Evolutionary conservation across 352 stramenopile genomes (phyloP).

Genomic region (Globisporangium echinulatum): DNA sequence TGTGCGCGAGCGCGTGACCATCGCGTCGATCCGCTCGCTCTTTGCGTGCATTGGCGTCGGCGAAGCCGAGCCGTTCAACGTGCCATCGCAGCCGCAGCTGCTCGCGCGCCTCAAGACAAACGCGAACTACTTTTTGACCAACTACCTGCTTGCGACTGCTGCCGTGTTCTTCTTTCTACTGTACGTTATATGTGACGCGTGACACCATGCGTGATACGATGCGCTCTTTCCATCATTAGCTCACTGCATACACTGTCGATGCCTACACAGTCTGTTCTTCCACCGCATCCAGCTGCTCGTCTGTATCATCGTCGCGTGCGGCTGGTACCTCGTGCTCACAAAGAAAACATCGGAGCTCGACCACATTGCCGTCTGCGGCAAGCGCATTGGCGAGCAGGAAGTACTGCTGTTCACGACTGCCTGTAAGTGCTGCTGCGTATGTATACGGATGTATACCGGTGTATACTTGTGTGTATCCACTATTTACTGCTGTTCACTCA

Average conservation of each 20-base stretch:
- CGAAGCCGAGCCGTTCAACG: constrained; percentile 51
- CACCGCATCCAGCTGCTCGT: constrained; percentile 61
- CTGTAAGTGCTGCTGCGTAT: constrained; percentile 23
- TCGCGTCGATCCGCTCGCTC: constrained; percentile 47
- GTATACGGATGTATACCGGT: too few species aligned
- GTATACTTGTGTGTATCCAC: too few species aligned
- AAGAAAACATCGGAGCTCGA: constrained; percentile 20
- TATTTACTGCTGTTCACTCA: too few species aligned
- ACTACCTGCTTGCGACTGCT: constrained; percentile 46
- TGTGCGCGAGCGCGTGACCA: constrained; percentile 33
- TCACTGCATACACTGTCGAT: too few species aligned
- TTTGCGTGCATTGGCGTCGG: constrained; percentile 59
- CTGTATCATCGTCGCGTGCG: constrained; percentile 50
- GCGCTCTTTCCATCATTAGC: too few species aligned
- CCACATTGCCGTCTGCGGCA: constrained; percentile 47
- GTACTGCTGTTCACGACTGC: constrained; percentile 54
- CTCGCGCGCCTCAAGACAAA: constrained; percentile 58
- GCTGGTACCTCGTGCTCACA: constrained; percentile 64
- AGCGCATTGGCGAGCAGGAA: constrained; percentile 55
- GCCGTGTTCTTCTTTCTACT: constrained; percentile 8
- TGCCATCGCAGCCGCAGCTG: constrained; percentile 42
- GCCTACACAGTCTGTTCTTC: constrained; percentile 46
- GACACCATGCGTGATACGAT: background rate
- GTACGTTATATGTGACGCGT: background rate
- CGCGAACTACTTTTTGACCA: constrained; percentile 66